A percentile compares a stretch with the other conserved stretches of the same genome.
phyloP scores from a whole-genome alignment of 2,329 filamentous ascomycete species.

The Elsinoe australis region DNA sequence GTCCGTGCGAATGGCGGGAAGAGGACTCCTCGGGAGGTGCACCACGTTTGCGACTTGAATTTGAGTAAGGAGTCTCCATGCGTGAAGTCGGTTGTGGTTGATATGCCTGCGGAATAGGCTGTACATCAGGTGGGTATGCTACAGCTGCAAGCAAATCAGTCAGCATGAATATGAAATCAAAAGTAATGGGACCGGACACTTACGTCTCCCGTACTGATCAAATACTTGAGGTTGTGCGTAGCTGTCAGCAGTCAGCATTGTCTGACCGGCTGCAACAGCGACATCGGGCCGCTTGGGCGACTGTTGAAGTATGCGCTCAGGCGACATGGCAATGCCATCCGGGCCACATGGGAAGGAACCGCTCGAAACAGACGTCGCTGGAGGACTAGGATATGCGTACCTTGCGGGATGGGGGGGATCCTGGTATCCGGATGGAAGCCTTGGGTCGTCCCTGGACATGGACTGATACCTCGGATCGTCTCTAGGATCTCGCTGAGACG shows the following conservation, averaged over 20 bases:
- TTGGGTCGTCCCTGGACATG: constrained; percentile 2
- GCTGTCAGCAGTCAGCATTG: constrained; percentile 8
- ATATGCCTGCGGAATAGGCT: background rate
- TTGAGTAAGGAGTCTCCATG: constrained; percentile 11
- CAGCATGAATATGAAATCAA: background rate
- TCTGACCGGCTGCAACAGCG: too few relatives aligned
- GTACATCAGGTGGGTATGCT: constrained; percentile 2
- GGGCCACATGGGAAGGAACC: constrained; percentile 17
- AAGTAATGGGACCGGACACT: background rate
- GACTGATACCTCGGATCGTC: constrained; percentile 12
- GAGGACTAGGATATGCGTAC: background rate
- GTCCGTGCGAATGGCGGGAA: constrained; percentile 3
- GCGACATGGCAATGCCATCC: too few relatives aligned
- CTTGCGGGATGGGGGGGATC: constrained; percentile 10
- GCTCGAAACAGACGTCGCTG: constrained; percentile 1
- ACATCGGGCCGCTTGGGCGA: too few relatives aligned
- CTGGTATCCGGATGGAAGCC: constrained; percentile 3
- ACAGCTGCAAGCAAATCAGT: background rate
- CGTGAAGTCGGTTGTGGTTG: constrained; percentile 4
- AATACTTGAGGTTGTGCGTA: constrained; percentile 15
- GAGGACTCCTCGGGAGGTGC: constrained; percentile 10
- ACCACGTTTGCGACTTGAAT: constrained; percentile 15
- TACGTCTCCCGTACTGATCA: constrained; percentile 20
- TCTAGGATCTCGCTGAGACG: constrained; percentile 6
- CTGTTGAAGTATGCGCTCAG: too few relatives aligned